These are phyloP conservation scores for Penicillium simplicissimum DNA, from an alignment of 495 filamentous ascomycete genomes.

Conservation along the genomic window DNA sequence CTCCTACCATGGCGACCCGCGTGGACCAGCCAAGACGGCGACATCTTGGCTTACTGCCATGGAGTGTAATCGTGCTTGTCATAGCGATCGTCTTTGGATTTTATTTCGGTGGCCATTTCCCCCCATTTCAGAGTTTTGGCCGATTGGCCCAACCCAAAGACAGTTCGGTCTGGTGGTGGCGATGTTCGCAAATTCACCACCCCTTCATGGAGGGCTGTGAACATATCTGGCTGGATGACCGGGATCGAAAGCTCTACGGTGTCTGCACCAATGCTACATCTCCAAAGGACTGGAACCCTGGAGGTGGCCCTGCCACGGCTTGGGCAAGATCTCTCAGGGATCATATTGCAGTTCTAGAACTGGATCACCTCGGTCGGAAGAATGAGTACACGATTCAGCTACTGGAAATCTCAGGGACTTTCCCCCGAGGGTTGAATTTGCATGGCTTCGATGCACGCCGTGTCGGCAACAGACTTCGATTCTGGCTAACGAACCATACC, in stretches of 20 bases:
- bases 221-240: slow-evolving; percentile 16
- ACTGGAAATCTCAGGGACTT: background rate
- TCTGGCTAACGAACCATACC: slow-evolving; percentile 18
- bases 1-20: background rate
- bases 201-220: slow-evolving; percentile 20
- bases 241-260: slow-evolving; percentile 15
- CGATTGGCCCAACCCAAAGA: background rate
- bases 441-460: slow-evolving; percentile 13
- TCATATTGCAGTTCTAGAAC: slow-evolving; percentile 14
- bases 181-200: slow-evolving; percentile 9
- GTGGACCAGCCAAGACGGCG: background rate
- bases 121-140: background rate
- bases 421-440: slow-evolving; percentile 2
- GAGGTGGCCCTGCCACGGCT: background rate
- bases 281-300: slow-evolving; percentile 7
- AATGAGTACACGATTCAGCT: slow-evolving; percentile 6
- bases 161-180: background rate
- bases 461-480: slow-evolving; percentile 9
- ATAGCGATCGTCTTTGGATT: background rate
- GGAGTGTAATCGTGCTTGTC: background rate
- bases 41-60: background rate
- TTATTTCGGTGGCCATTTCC: background rate
- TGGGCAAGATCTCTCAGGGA: slow-evolving; percentile 4
- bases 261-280: slow-evolving; percentile 5
- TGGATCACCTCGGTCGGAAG: slow-evolving; percentile 13